A percentile compares a stretch with the other conserved stretches of the same genome.
Evolutionary conservation across 805 yeast species (phyloP).

Genomic region (Kuraishia hungarica): DNA sequence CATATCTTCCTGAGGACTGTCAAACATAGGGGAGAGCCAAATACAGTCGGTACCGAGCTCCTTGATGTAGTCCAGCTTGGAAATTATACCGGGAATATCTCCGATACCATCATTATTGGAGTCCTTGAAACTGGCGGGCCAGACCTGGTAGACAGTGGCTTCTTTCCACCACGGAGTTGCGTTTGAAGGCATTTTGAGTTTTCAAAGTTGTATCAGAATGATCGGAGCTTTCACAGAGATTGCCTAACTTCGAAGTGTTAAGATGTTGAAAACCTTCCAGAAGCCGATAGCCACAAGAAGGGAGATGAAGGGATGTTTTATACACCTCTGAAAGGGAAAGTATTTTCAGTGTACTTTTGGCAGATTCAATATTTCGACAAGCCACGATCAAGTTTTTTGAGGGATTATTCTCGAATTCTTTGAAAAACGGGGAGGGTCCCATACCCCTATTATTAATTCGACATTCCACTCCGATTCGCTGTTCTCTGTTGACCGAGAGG

Average conservation of each 20-base stretch:
- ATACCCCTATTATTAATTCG: background rate
- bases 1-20: conserved; percentile 54
- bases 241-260: background rate
- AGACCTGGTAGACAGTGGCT: conserved; percentile 46
- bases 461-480: background rate
- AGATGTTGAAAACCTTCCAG: background rate
- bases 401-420: background rate
- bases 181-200: background rate
- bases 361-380: too few relatives aligned
- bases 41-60: conserved; percentile 41
- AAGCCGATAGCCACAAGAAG: too few relatives aligned
- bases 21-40: conserved; percentile 53
- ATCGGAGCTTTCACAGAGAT: too few relatives aligned
- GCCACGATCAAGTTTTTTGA: background rate
- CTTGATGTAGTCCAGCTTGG: conserved; percentile 42
- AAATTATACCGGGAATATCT: conserved; percentile 45
- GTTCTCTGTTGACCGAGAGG: background rate
- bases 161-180: conserved; percentile 42
- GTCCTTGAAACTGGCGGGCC: conserved; percentile 55
- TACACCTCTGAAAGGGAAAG: too few relatives aligned
- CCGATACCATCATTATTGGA: conserved; percentile 53
- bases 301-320: background rate
- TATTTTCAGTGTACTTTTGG: background rate
- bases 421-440: background rate
- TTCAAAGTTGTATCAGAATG: too few relatives aligned